phyloP scores from a whole-genome alignment of 345 rosid species.

The Sisymbrium altissimum region DNA sequence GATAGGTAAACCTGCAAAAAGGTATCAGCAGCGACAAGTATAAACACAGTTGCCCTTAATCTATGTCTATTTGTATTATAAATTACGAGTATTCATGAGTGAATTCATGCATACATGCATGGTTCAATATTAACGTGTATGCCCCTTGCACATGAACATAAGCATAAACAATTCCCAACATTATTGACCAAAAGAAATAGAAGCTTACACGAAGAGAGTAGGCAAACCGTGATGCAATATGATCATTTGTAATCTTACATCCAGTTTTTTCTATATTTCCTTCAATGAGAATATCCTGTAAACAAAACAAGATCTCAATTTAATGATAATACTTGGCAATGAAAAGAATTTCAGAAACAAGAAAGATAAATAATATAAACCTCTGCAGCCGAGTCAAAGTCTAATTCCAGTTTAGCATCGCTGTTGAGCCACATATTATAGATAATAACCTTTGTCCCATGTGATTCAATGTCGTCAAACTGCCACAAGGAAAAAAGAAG shows the following conservation, averaged over 20 bases:
- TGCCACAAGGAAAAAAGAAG: conserved; percentile 36
- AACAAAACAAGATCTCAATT: conserved; percentile 12
- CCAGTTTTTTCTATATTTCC: conserved; percentile 56
- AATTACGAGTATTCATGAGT: too few species aligned
- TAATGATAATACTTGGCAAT: background rate
- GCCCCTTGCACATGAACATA: conserved; percentile 9
- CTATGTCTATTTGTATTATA: conserved; percentile 1
- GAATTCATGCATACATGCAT: conserved; percentile 1
- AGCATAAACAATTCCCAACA: conserved; percentile 1
- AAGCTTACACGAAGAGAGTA: conserved; percentile 82
- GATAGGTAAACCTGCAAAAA: conserved; percentile 67
- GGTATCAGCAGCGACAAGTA: conserved; percentile 4
- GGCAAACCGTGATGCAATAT: conserved; percentile 57
- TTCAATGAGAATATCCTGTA: conserved; percentile 73
- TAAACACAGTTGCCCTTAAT: conserved; percentile 4
- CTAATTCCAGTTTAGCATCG: conserved; percentile 66
- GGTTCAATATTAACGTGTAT: background rate
- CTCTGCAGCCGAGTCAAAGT: conserved; percentile 64
- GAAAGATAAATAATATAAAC: conserved; percentile 38
- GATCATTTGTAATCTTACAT: conserved; percentile 56
- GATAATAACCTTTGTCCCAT: conserved; percentile 85
- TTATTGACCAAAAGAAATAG: conserved; percentile 10
- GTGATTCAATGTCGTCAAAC: conserved; percentile 74
- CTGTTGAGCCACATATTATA: conserved; percentile 83
- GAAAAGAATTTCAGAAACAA: conserved; percentile 10